Percentiles rank a stretch among this genome's conserved stretches.
phyloP scores from a whole-genome alignment of 192 early-diverging fungal species.

The Entomortierella lignicola region DNA sequence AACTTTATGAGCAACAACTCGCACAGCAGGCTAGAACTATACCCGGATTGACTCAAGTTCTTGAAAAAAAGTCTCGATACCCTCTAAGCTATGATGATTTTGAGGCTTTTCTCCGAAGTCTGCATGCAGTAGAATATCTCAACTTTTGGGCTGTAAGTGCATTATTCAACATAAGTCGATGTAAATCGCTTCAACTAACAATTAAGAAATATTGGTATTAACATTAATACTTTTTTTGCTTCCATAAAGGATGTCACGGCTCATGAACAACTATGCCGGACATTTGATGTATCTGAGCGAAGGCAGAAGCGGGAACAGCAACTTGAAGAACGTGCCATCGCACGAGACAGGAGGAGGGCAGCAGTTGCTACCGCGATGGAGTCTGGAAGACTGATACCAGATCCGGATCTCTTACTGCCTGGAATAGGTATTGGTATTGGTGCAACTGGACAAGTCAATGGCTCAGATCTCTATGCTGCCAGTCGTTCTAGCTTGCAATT shows the following conservation, averaged over 20 bases:
- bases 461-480: constrained; percentile 22
- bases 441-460: constrained; percentile 19
- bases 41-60: constrained; percentile 12
- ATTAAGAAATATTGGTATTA: too few relatives aligned
- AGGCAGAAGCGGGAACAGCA: constrained; percentile 39
- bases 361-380: constrained; percentile 21
- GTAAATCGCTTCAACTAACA: too few relatives aligned
- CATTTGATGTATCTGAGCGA: constrained; percentile 46
- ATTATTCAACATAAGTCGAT: too few relatives aligned
- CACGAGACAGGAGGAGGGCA: constrained; percentile 28
- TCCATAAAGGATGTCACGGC: constrained; percentile 37
- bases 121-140: constrained; percentile 43
- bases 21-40: constrained; percentile 15
- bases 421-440: constrained; percentile 29
- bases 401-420: constrained; percentile 22
- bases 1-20: constrained; percentile 23
- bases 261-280: constrained; percentile 47
- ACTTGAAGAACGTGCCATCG: constrained; percentile 30
- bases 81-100: constrained; percentile 51
- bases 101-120: constrained; percentile 43
- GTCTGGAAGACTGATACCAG: constrained; percentile 23
- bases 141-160: constrained; percentile 53
- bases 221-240: not conserved
- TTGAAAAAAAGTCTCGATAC: constrained; percentile 41
- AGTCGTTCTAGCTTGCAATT: constrained; percentile 44